Conservation (phyloP, 2,329 filamentous ascomycete genomes). For the Penicillium verrucosum region DNA sequence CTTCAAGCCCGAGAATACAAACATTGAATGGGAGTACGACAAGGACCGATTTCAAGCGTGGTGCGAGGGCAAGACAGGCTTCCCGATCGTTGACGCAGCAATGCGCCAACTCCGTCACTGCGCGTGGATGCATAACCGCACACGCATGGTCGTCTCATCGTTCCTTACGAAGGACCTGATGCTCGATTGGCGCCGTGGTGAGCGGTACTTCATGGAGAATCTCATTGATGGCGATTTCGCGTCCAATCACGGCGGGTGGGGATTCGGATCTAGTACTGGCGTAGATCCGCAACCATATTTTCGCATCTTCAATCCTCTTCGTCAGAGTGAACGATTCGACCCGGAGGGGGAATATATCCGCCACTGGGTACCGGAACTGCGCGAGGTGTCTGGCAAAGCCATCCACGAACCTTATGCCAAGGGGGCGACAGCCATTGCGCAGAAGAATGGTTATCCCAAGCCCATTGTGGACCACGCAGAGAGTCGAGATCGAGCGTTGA, state of each 20-base stretch:
- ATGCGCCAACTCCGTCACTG: constrained; percentile 71
- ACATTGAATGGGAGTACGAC: constrained; percentile 79
- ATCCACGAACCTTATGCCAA: constrained; percentile 78
- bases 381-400: constrained; percentile 60
- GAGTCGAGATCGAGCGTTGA: constrained; percentile 64
- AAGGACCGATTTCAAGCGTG: constrained; percentile 67
- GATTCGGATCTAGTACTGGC: constrained; percentile 63
- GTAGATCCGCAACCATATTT: constrained; percentile 90
- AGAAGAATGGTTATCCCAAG: constrained; percentile 68
- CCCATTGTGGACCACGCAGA: constrained; percentile 72
- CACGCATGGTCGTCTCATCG: constrained; percentile 78
- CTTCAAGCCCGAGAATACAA: constrained; percentile 79
- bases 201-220: constrained; percentile 78
- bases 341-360: constrained; percentile 73
- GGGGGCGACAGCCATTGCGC: constrained; percentile 57
- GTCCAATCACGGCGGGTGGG: constrained; percentile 71
- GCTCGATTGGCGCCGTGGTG: constrained; percentile 79
- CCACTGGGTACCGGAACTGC: constrained; percentile 76
- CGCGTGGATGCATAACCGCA: constrained; percentile 81
- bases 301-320: constrained; percentile 79
- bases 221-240: constrained; percentile 77
- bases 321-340: constrained; percentile 87
- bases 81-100: constrained; percentile 79
- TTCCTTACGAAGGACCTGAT: constrained; percentile 78
- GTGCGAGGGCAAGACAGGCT: constrained; percentile 71